phyloP scores from a whole-genome alignment of 768 basidiomycete genomes.

The Leccinum aurantiacum region DNA sequence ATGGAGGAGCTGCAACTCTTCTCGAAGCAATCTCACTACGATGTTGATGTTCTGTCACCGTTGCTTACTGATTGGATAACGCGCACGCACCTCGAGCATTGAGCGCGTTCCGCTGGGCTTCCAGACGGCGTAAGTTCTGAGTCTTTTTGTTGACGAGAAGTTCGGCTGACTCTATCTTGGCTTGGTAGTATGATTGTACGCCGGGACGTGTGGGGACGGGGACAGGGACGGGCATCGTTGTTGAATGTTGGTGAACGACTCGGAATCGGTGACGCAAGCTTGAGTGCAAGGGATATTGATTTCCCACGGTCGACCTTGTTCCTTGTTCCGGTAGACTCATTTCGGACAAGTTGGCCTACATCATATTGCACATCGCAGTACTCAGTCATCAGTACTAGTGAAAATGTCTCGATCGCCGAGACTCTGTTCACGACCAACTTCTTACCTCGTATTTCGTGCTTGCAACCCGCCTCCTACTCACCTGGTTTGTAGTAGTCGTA shows the following conservation, averaged over 20 bases:
- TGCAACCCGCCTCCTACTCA: too few species aligned
- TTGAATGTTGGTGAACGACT: too few species aligned
- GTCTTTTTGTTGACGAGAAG: conserved; percentile 95
- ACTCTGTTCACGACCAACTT: too few species aligned
- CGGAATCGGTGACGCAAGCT: not conserved
- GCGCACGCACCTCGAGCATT: conserved; percentile 80
- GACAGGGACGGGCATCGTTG: conserved; percentile 33
- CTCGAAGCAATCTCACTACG: conserved; percentile 82
- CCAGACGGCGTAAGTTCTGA: conserved; percentile 91
- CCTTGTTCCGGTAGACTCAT: too few species aligned
- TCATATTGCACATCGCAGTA: too few species aligned
- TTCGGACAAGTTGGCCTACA: too few species aligned
- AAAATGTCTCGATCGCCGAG: too few species aligned
- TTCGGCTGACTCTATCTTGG: conserved; percentile 93
- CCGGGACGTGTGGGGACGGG: conserved; percentile 41
- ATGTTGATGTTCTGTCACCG: conserved; percentile 1
- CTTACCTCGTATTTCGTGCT: too few species aligned
- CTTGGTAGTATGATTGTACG: conserved; percentile 89
- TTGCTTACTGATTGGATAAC: not conserved
- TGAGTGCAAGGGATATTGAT: not conserved
- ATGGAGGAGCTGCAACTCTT: conserved; percentile 89
- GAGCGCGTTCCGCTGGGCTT: conserved; percentile 95
- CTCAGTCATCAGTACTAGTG: too few species aligned
- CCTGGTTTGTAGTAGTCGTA: too few species aligned
- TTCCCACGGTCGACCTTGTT: not conserved